Base-by-base conservation (phyloP, 2,329 filamentous ascomycete genomes). In the Aspergillus phoenicis region DNA sequence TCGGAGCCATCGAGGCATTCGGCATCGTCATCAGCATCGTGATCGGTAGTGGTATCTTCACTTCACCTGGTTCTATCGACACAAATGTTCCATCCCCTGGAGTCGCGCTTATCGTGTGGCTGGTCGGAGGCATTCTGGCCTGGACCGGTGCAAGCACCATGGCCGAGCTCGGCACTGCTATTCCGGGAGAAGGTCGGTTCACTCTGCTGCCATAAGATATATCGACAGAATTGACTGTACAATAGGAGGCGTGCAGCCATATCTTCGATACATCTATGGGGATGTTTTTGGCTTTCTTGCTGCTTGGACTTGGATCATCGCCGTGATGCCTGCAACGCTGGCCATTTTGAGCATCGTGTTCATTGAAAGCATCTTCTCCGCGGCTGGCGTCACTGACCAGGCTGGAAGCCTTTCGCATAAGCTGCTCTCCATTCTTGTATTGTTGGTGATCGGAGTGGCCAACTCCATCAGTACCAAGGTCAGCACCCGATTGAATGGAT, bases 11-110 rank as follows among this genome's bases (percentile, higher is more conserved):
- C 30, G 64, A 66, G 48, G 64, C 64, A 5, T 66, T 66, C 36
- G 58, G 62, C 48, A 65, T 66, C 39, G 58, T 66, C 38, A 66
- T 66, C 52, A 66, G 64, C 51, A 65, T 66, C 22, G 64, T 66
- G 8, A 65, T 66, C n/a, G 64, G 64, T 3, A 66, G 64, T 45
- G 64, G 64, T 1, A 55, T 66, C 11, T 66, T 66, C 13, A 66
- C 64, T 1, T 66, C 64, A 0, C 64, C 64, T 0, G 64, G 64
- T 1, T 60, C 64, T 0, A 66, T 66, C 10, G 64, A 66, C n/a
- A 63, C 62, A 1, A 66, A 66, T 53, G 64, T 66, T 1, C 64
- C 64, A 5, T 63, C 64, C 5, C 64, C 64, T 3, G 64, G 62
- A 4, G 62, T 56, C 3, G 64, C 64, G 1, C 28, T 66, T 17